phyloP scores from a whole-genome alignment of 2,329 filamentous ascomycete species.

The Colletotrichum truncatum region DNA sequence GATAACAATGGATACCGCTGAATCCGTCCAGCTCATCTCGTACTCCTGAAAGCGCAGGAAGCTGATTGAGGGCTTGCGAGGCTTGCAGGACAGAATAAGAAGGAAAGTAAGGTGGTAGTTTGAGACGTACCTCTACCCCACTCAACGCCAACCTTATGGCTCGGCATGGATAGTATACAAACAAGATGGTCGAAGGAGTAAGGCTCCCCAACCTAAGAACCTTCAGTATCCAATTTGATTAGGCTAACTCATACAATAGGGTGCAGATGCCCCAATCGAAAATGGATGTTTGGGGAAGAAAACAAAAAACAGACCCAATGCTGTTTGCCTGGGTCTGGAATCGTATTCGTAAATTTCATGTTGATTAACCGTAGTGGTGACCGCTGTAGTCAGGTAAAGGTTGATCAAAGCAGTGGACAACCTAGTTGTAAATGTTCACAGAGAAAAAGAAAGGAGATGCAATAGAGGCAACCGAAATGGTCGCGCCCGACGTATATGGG shows the following conservation, averaged over 20 bases:
- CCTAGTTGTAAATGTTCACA: background rate
- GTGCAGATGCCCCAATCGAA: too few relatives aligned
- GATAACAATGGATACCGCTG: constrained; percentile 15
- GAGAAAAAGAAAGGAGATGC: background rate
- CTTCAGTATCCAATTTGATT: too few relatives aligned
- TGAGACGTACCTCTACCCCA: background rate
- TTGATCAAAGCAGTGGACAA: background rate
- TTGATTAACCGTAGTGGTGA: too few relatives aligned
- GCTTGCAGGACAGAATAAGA: background rate
- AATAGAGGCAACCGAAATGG: background rate
- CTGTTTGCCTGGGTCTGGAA: too few relatives aligned
- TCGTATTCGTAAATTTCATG: background rate
- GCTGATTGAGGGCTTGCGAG: background rate
- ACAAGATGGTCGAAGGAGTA: too few relatives aligned
- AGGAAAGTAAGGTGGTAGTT: background rate
- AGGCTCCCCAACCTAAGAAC: too few relatives aligned
- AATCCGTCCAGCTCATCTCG: background rate
- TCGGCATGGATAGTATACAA: too few relatives aligned
- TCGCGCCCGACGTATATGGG: background rate
- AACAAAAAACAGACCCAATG: too few relatives aligned
- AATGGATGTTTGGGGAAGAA: too few relatives aligned
- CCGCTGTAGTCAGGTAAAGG: too few relatives aligned
- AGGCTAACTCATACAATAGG: too few relatives aligned
- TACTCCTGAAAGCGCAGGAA: background rate
- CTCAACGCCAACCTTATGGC: background rate